These are phyloP conservation scores for Verticillium nonalfalfae DNA, from an alignment of 2,329 filamentous ascomycete genomes.

Conservation along the genomic window DNA sequence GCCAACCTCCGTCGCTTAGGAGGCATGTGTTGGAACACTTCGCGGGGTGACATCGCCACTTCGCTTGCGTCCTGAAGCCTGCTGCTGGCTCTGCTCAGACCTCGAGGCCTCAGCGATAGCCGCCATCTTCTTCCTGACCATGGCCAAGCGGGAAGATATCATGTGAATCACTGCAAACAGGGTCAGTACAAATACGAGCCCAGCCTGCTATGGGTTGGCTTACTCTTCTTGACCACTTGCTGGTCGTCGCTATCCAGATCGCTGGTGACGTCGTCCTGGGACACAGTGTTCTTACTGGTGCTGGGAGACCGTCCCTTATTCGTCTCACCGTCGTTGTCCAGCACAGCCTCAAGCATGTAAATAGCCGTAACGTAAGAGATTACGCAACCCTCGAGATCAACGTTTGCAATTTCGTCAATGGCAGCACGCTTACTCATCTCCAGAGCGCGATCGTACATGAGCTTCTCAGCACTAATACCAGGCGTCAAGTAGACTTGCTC, in stretches of 20 bases:
- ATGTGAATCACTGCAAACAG: slow-evolving; percentile 50
- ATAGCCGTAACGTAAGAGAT: slow-evolving; percentile 91
- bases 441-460: slow-evolving; percentile 95
- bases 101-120: slow-evolving; percentile 54
- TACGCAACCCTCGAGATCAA: slow-evolving; percentile 82
- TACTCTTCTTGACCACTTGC: slow-evolving; percentile 67
- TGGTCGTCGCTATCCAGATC: slow-evolving; percentile 64
- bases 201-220: slow-evolving; percentile 20
- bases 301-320: slow-evolving; percentile 28
- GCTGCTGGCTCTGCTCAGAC: slow-evolving; percentile 33
- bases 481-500: slow-evolving; percentile 80
- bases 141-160: slow-evolving; percentile 49
- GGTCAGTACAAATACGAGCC: neutral
- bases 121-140: slow-evolving; percentile 54
- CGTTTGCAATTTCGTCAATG: slow-evolving; percentile 90
- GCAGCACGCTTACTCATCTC: slow-evolving; percentile 95
- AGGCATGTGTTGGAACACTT: slow-evolving; percentile 43
- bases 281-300: slow-evolving; percentile 32
- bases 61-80: slow-evolving; percentile 36
- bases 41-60: slow-evolving; percentile 52
- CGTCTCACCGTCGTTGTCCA: slow-evolving; percentile 70
- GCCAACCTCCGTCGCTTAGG: slow-evolving; percentile 14
- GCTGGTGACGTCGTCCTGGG: slow-evolving; percentile 33
- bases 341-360: slow-evolving; percentile 87
- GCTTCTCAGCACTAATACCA: slow-evolving; percentile 87